Percentiles rank a stretch among this genome's conserved stretches.
phyloP scores from a whole-genome alignment of 2,329 filamentous ascomycete species.

The Colletotrichum costaricense region DNA sequence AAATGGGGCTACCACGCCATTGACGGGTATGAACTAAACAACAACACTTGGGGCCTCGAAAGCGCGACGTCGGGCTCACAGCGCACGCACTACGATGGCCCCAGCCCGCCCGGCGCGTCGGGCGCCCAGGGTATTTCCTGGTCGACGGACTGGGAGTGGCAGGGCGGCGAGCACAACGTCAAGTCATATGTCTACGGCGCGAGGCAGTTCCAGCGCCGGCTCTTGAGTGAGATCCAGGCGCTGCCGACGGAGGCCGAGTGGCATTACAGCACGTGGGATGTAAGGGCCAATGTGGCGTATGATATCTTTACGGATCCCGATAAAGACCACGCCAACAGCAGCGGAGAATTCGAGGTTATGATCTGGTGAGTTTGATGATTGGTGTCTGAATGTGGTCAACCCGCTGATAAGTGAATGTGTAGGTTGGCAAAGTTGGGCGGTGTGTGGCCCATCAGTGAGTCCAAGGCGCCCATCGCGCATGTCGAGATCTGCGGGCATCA shows the following conservation, averaged over 20 bases:
- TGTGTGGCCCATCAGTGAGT: conserved; percentile 56
- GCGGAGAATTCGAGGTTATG: conserved; percentile 71
- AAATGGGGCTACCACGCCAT: conserved; percentile 45
- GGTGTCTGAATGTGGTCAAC: not conserved
- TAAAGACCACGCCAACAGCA: conserved; percentile 42
- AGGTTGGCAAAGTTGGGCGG: conserved; percentile 66
- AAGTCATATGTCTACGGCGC: conserved; percentile 58
- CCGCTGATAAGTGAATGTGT: not conserved
- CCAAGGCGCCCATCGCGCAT: conserved; percentile 34
- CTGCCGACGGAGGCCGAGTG: conserved; percentile 50
- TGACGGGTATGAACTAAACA: conserved; percentile 48
- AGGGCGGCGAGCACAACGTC: conserved; percentile 49
- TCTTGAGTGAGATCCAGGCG: conserved; percentile 46
- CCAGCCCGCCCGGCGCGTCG: conserved; percentile 41
- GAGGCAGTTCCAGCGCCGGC: conserved; percentile 43
- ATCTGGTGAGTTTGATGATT: conserved; percentile 58
- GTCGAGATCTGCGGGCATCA: conserved; percentile 39
- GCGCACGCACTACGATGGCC: conserved; percentile 53
- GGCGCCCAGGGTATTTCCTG: conserved; percentile 47
- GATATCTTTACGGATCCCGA: conserved; percentile 68
- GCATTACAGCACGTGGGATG: conserved; percentile 58
- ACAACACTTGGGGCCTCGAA: conserved; percentile 56
- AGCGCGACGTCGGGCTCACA: conserved; percentile 50
- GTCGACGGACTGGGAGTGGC: conserved; percentile 55
- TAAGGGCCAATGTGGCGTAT: conserved; percentile 70